These are phyloP conservation scores for Beauveria brongniartii DNA, from an alignment of 2,329 filamentous ascomycete species.

Conservation along the genomic window DNA sequence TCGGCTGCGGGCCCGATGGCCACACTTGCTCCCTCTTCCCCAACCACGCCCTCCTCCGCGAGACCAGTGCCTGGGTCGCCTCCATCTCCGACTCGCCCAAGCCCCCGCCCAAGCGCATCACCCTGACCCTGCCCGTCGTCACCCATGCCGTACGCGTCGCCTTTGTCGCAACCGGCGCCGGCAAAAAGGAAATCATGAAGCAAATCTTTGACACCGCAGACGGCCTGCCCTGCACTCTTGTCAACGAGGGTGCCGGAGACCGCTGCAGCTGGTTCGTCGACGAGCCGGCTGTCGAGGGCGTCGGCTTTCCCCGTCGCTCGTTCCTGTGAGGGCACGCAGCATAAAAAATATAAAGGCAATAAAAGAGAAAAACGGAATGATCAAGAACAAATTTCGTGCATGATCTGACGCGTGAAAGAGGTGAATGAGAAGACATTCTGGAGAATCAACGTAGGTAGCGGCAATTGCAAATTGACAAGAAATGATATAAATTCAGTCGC, in stretches of 20 bases:
- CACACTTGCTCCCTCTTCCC: conserved; percentile 98
- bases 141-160: conserved; percentile 78
- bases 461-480: not conserved
- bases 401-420: not conserved
- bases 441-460: not conserved
- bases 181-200: conserved; percentile 89
- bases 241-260: conserved; percentile 78
- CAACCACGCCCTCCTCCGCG: conserved; percentile 69
- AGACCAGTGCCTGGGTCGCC: conserved; percentile 85
- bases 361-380: not conserved
- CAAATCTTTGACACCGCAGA: conserved; percentile 78
- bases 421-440: not conserved
- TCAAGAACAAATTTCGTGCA: not conserved
- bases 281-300: conserved; percentile 73
- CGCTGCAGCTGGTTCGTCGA: conserved; percentile 96
- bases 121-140: conserved; percentile 84
- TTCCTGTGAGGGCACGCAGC: conserved; percentile 35
- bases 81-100: conserved; percentile 91
- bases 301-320: conserved; percentile 70
- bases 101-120: conserved; percentile 84
- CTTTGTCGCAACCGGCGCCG: conserved; percentile 82
- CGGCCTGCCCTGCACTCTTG: conserved; percentile 73
- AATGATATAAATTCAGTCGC: not conserved
- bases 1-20: conserved; percentile 91
- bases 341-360: not conserved